Evolutionary conservation across 1,284 basidiomycete species (phyloP).

Genomic region (Puccinia coronata): DNA sequence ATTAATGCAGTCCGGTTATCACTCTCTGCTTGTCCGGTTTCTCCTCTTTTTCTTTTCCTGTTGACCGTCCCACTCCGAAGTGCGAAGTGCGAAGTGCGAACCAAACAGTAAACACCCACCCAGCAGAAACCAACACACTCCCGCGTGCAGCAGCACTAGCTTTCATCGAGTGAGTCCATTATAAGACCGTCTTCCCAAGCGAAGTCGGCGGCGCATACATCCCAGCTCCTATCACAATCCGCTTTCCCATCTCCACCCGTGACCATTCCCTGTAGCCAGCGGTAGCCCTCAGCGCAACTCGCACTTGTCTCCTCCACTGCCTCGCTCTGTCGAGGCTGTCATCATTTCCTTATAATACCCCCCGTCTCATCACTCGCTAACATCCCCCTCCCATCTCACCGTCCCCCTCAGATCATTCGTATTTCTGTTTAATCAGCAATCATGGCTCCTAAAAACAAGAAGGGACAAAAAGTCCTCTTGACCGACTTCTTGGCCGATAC

Average conservation of each 20-base stretch:
- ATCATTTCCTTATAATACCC: no score
- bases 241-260: neutral
- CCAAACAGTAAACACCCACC: neutral
- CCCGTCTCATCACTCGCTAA: neutral
- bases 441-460: conserved; percentile 63
- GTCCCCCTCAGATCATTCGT: neutral
- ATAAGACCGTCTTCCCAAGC: no score
- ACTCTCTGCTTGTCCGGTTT: neutral
- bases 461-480: conserved; percentile 84
- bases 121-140: neutral
- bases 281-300: no score
- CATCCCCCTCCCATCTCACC: neutral
- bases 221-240: neutral
- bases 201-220: no score
- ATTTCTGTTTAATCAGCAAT: neutral
- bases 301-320: no score
- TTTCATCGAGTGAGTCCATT: no score
- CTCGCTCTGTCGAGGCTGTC: no score
- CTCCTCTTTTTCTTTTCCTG: neutral
- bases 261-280: neutral
- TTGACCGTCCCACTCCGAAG: neutral
- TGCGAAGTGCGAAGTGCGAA: no score
- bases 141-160: no score
- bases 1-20: neutral
- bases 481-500: conserved; percentile 83